Base-by-base conservation (phyloP, 2,329 filamentous ascomycete species). In the Endoconidiophora laricicola region DNA sequence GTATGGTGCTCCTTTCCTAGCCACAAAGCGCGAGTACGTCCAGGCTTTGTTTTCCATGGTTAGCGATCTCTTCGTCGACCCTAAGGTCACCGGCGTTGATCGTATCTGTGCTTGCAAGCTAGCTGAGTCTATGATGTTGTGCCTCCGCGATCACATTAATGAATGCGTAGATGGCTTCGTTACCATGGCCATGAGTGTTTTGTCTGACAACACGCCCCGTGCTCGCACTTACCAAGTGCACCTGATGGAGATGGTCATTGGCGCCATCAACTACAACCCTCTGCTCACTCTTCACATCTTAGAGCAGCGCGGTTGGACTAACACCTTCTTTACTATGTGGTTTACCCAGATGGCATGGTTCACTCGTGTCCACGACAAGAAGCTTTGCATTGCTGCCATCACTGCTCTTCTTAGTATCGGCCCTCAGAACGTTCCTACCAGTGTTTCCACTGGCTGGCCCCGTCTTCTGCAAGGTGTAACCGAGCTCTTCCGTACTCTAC, bases 271-370 rank as follows among this genome's bases (percentile, higher is more conserved):
- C 72, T 98, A 98, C 72, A 95, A 94, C 69, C 88, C 91, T 1
- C 67, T 82, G 42, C 72, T 95, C 53, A 76, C 87, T 22, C 74
- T 98, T 20, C 81, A 87, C 55, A 79, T 94, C 37, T 74, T 98
- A n/a, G 91, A 98, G 68, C 69, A 73, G 48, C 90, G 93, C 60
- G 82, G 79, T 54, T 95, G 88, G 90, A 96, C 91, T 5, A 96
- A 96, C 68, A 93, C 93, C 62, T 98, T 98, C 69, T 98, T 98
- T 71, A 94, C 86, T 66, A 70, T 93, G 53, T 98, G 91, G 91
- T 98, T 98, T 65, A 86, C 86, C 40, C 93, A 81, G 67, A 98
- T 98, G 69, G 83, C 94, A 55, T 81, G 78, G 60, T 96, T 98
- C 68, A 84, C 79, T 48, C 78, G 91, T 40, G 91, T 98, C 2